Conservation (phyloP, 2,329 filamentous ascomycete genomes). For the Phyllosticta citriasiana region DNA sequence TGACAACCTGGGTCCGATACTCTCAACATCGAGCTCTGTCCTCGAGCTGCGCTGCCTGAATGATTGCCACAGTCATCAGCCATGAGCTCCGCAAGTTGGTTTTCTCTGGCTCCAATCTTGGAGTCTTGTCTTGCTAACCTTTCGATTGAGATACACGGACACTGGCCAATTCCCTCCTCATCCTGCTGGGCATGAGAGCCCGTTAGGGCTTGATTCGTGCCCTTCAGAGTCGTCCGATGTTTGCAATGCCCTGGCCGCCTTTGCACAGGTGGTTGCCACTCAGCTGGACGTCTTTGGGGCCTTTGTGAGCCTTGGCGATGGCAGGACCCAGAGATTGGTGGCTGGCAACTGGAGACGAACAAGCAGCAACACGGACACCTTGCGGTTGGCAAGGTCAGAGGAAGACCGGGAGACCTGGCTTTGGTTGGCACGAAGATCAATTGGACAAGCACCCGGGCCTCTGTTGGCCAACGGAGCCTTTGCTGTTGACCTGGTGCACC, state of each 20-base stretch:
- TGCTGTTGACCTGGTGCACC: neutral
- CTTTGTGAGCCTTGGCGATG: constrained; percentile 9
- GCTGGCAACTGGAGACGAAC: constrained; percentile 1
- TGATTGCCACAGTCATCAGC: constrained; percentile 6
- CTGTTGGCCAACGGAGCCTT: neutral
- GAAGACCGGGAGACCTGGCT: constrained; percentile 1
- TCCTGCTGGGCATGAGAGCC: constrained; percentile 1
- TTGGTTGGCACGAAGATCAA: constrained; percentile 4
- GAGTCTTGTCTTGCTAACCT: neutral
- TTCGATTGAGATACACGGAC: constrained; percentile 6
- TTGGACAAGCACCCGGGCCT: neutral
- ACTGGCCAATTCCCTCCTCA: constrained; percentile 7
- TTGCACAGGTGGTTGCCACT: constrained; percentile 6
- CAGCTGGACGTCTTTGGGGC: constrained; percentile 6
- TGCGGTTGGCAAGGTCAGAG: neutral
- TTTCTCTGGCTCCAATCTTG: neutral
- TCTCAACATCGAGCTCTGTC: neutral
- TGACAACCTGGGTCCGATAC: neutral
- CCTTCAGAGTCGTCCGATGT: neutral
- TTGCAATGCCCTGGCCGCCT: constrained; percentile 9
- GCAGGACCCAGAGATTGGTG: constrained; percentile 5
- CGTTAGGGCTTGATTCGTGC: neutral
- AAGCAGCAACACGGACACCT: neutral
- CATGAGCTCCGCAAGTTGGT: constrained; percentile 10
- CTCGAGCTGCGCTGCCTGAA: constrained; percentile 9